Conservation (phyloP, 768 basidiomycete species). For the Naganishia vaughanmartiniae region DNA sequence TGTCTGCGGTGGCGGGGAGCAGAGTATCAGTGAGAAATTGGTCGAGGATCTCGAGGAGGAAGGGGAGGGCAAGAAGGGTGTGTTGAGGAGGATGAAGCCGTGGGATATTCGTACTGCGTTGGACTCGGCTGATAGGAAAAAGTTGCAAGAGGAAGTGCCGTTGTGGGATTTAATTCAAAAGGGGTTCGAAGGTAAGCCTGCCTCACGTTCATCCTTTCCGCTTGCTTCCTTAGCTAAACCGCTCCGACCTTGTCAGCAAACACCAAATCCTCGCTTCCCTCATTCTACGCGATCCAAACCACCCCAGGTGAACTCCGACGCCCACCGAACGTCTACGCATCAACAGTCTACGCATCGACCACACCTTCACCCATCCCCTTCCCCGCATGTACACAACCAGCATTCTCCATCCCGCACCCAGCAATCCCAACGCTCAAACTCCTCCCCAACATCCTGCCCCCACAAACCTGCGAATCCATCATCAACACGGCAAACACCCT, state of each 20-base stretch:
- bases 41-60: conserved; percentile 25
- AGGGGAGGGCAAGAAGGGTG: conserved; percentile 29
- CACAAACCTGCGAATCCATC: conserved; percentile 56
- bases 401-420: conserved; percentile 46
- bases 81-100: conserved; percentile 38
- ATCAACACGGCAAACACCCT: conserved; percentile 57
- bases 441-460: conserved; percentile 58
- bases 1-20: conserved; percentile 49
- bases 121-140: neutral
- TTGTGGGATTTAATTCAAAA: conserved; percentile 45
- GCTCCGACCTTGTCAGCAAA: neutral
- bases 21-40: conserved; percentile 13
- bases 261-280: conserved; percentile 15
- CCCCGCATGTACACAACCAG: conserved; percentile 45
- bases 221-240: neutral
- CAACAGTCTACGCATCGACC: conserved; percentile 57
- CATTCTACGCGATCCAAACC: conserved; percentile 46
- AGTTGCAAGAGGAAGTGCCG: conserved; percentile 38
- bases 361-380: conserved; percentile 47
- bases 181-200: conserved; percentile 23
- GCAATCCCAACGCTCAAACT: conserved; percentile 55
- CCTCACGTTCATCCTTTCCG: neutral
- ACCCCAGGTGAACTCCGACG: conserved; percentile 58
- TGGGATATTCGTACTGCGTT: conserved; percentile 41
- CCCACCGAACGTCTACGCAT: conserved; percentile 60